Percentiles rank a stretch among this genome's conserved stretches.
Evolutionary conservation across 2,329 filamentous ascomycete species (phyloP).

Genomic region (Pezicula rhizophila): DNA sequence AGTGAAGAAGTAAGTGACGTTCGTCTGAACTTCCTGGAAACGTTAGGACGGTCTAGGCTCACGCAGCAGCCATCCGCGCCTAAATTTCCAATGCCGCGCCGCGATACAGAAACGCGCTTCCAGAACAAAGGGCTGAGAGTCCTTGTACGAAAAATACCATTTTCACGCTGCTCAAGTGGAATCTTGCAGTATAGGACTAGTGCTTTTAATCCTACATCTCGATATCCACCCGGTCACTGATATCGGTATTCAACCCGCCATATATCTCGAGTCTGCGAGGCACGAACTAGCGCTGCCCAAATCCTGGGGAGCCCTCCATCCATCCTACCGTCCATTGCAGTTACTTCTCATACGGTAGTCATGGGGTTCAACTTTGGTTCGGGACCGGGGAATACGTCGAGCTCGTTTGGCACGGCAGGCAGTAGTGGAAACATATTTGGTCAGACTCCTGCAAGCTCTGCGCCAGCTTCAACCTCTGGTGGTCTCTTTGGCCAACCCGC

Average conservation of each 20-base stretch:
- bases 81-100: neutral
- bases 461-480: slow-evolving; percentile 6
- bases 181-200: too few relatives aligned
- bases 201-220: too few relatives aligned
- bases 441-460: slow-evolving; percentile 5
- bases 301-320: neutral
- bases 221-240: too few relatives aligned
- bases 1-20: neutral
- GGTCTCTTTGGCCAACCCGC: slow-evolving; percentile 27
- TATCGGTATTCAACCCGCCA: too few relatives aligned
- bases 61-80: neutral
- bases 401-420: neutral
- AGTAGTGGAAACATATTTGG: slow-evolving; percentile 24
- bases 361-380: slow-evolving; percentile 31
- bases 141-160: too few relatives aligned
- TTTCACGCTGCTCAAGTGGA: too few relatives aligned
- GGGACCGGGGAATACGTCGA: slow-evolving; percentile 5
- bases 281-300: neutral
- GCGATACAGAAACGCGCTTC: too few relatives aligned
- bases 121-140: too few relatives aligned
- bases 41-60: neutral
- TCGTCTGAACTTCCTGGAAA: neutral
- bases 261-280: neutral
- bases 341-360: neutral
- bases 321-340: neutral